Evolutionary conservation across 345 rosid genomes (phyloP).

Genomic region (Adansonia digitata): DNA sequence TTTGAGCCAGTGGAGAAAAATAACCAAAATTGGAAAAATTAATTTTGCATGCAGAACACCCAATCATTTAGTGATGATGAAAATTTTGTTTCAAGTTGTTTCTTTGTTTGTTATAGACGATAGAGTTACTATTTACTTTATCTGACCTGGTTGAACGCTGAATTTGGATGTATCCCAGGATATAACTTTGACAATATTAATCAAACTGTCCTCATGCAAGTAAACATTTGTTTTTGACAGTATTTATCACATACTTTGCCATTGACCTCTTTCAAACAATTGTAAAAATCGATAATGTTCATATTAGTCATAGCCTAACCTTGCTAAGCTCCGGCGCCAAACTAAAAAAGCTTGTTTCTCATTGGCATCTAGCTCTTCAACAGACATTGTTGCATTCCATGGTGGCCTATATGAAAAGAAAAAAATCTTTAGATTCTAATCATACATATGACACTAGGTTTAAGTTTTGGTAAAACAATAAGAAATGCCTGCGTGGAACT

Average conservation of each 20-base stretch:
- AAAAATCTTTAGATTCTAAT: background rate
- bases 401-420: conserved; percentile 44
- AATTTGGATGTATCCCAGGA: background rate
- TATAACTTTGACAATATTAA: background rate
- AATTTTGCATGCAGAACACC: background rate
- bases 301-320: conserved; percentile 33
- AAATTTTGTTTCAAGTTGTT: background rate
- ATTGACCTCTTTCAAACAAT: background rate
- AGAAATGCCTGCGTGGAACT: conserved; percentile 57
- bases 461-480: background rate
- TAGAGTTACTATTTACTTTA: background rate
- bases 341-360: conserved; percentile 63
- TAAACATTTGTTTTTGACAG: background rate
- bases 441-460: background rate
- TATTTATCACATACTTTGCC: background rate
- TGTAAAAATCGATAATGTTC: background rate
- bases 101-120: background rate
- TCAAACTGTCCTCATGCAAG: background rate
- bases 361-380: conserved; percentile 66
- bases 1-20: background rate
- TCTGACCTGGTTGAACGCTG: background rate
- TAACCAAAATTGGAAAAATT: background rate
- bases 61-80: background rate
- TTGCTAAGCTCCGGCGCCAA: conserved; percentile 80
- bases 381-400: conserved; percentile 61